A percentile compares a stretch with the other conserved stretches of the same genome.
phyloP scores from a whole-genome alignment of 2,329 filamentous ascomycete genomes.

The Sarocladium brachiariae region DNA sequence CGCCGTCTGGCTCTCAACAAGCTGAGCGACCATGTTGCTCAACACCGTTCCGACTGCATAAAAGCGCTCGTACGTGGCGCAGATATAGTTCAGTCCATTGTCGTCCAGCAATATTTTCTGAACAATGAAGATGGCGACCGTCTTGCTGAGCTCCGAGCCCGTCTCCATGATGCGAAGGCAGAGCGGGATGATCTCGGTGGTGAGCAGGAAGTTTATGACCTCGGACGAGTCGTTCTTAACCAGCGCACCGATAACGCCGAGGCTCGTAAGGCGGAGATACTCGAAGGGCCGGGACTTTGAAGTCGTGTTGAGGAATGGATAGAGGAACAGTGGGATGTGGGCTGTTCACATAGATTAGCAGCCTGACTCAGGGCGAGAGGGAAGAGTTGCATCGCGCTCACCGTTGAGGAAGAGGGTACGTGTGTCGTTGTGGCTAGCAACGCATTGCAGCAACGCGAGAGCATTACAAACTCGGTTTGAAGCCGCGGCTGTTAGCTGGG shows the following conservation, averaged over 20 bases:
- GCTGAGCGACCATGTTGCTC: conserved; percentile 96
- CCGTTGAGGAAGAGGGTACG: conserved; percentile 88
- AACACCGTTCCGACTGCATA: conserved; percentile 96
- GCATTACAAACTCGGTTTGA: conserved; percentile 98
- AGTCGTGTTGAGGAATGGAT: conserved; percentile 97
- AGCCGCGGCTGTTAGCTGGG: conserved; percentile 92
- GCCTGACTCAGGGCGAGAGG: not conserved
- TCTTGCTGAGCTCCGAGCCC: conserved; percentile 95
- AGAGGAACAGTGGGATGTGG: conserved; percentile 94
- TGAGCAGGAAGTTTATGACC: conserved; percentile 97
- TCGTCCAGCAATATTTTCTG: conserved; percentile 98
- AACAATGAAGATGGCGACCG: conserved; percentile 98
- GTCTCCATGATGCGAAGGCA: conserved; percentile 99
- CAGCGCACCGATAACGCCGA: conserved; percentile 92
- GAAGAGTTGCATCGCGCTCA: conserved; percentile 34
- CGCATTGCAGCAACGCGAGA: conserved; percentile 88
- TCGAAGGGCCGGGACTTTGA: conserved; percentile 97
- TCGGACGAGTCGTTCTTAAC: conserved; percentile 99
- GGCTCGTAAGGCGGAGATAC: conserved; percentile 88
- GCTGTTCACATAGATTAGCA: conserved; percentile 44
- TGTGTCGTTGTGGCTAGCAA: conserved; percentile 95
- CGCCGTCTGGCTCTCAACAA: conserved; percentile 96
- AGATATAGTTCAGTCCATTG: conserved; percentile 95
- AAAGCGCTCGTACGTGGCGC: conserved; percentile 96
- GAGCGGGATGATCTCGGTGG: conserved; percentile 95